Conservation (phyloP, 2,329 filamentous ascomycete species). For the Apiospora saccharicola region DNA sequence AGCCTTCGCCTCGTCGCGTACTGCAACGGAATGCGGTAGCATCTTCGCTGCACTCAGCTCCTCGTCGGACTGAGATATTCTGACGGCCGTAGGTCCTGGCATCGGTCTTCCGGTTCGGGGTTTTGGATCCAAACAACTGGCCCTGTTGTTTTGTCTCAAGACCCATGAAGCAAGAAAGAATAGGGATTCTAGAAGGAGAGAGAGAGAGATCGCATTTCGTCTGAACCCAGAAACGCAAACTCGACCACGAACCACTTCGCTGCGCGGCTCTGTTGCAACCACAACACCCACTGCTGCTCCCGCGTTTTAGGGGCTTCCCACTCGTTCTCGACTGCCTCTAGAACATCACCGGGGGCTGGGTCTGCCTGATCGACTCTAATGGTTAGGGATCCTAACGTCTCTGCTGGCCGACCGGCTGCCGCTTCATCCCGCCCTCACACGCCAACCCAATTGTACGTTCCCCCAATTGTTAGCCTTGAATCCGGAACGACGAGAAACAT, state of each 20-base stretch:
- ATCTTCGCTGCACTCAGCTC: constrained; percentile 24
- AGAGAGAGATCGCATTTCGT: background rate
- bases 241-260: constrained; percentile 5
- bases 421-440: constrained; percentile 50
- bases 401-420: constrained; percentile 65
- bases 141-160: background rate
- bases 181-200: constrained; percentile 9
- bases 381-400: constrained; percentile 62
- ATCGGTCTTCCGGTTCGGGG: constrained; percentile 16
- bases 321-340: constrained; percentile 26
- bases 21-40: constrained; percentile 25
- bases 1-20: constrained; percentile 23
- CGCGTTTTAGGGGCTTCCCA: constrained; percentile 17
- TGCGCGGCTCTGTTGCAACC: constrained; percentile 7
- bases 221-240: constrained; percentile 3
- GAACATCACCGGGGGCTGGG: constrained; percentile 20
- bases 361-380: constrained; percentile 45
- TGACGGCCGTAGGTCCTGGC: constrained; percentile 21
- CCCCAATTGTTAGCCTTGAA: constrained; percentile 27
- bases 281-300: constrained; percentile 7
- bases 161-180: constrained; percentile 2
- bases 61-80: constrained; percentile 25
- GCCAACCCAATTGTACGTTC: constrained; percentile 60
- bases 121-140: constrained; percentile 6
- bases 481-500: background rate